Conservation (phyloP, 495 filamentous ascomycete genomes). For the Lindgomyces ingoldianus region DNA sequence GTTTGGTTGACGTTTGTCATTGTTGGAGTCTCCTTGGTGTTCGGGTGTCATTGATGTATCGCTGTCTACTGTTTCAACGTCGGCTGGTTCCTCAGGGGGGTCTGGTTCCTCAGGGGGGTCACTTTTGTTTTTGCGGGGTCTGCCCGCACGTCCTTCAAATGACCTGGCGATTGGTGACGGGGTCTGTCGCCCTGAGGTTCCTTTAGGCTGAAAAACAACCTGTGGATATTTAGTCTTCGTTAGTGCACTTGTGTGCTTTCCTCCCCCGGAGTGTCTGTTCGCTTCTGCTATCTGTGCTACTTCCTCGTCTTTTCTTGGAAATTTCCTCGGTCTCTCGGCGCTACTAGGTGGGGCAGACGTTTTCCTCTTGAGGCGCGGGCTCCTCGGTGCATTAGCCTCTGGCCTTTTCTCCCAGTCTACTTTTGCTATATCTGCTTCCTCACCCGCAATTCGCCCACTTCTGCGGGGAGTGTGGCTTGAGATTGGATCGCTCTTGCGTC, state of each 20-base stretch:
- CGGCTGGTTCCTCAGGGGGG: too few relatives aligned
- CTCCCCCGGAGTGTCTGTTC: too few relatives aligned
- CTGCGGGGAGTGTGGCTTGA: neutral
- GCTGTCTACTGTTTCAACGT: too few relatives aligned
- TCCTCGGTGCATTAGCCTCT: neutral
- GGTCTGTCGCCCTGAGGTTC: too few relatives aligned
- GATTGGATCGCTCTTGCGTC: neutral
- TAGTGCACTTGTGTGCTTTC: too few relatives aligned
- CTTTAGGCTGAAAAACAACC: too few relatives aligned
- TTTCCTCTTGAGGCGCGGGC: neutral
- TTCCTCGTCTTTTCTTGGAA: neutral
- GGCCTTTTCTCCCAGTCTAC: slow-evolving; percentile 3
- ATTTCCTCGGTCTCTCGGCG: slow-evolving; percentile 1
- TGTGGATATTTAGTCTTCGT: too few relatives aligned
- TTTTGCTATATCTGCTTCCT: neutral
- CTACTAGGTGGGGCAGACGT: neutral
- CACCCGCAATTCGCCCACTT: neutral
- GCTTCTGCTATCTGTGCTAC: neutral
- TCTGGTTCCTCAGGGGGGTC: too few relatives aligned
- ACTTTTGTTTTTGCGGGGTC: too few relatives aligned
- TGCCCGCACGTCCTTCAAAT: too few relatives aligned
- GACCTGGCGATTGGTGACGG: too few relatives aligned
- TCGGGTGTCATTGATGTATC: neutral
- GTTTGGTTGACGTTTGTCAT: neutral
- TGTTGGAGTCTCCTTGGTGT: neutral